A percentile compares a stretch with the other conserved stretches of the same genome.
Conservation (phyloP, 1,139 yeast genomes). For the Scheffersomyces insectosa region DNA sequence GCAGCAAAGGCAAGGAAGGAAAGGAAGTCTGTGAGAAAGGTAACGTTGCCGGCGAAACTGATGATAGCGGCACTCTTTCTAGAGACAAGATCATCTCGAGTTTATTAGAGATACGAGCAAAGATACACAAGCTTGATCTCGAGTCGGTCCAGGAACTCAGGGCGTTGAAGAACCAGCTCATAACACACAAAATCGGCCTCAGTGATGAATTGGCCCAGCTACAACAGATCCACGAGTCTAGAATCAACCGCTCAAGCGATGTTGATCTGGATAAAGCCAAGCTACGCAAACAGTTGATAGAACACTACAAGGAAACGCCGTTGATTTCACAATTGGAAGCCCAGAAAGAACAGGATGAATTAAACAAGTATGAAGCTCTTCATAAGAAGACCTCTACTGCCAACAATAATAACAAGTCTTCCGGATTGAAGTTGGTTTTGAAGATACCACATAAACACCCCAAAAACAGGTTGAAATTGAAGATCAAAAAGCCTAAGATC, state of each 20-base stretch:
- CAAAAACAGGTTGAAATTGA: slow-evolving; percentile 5
- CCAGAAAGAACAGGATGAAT: slow-evolving; percentile 29
- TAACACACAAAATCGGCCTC: slow-evolving; percentile 31
- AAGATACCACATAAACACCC: slow-evolving; percentile 22
- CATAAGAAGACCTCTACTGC: slow-evolving; percentile 3
- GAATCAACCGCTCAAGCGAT: slow-evolving; percentile 11
- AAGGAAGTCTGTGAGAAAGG: background rate
- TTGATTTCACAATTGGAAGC: slow-evolving; percentile 44
- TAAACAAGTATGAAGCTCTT: slow-evolving; percentile 10
- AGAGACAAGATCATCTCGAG: slow-evolving; percentile 9
- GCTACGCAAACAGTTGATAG: slow-evolving; percentile 31
- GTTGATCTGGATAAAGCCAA: slow-evolving; percentile 17
- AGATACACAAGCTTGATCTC: slow-evolving; percentile 14
- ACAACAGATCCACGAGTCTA: slow-evolving; percentile 15
- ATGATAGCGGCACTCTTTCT: slow-evolving; percentile 1
- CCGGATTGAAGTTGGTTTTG: slow-evolving; percentile 30
- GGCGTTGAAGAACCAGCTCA: slow-evolving; percentile 36
- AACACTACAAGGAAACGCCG: slow-evolving; percentile 39
- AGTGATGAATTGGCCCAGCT: slow-evolving; percentile 34
- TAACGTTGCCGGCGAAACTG: slow-evolving; percentile 3
- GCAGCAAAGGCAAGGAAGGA: background rate
- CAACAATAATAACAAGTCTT: slow-evolving; percentile 6
- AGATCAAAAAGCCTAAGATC: slow-evolving; percentile 2
- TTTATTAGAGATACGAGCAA: slow-evolving; percentile 11
- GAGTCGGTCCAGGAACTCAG: slow-evolving; percentile 39